These are phyloP conservation scores for Bipolaris oryzae DNA, from an alignment of 2,329 filamentous ascomycete species.

Conservation along the genomic window DNA sequence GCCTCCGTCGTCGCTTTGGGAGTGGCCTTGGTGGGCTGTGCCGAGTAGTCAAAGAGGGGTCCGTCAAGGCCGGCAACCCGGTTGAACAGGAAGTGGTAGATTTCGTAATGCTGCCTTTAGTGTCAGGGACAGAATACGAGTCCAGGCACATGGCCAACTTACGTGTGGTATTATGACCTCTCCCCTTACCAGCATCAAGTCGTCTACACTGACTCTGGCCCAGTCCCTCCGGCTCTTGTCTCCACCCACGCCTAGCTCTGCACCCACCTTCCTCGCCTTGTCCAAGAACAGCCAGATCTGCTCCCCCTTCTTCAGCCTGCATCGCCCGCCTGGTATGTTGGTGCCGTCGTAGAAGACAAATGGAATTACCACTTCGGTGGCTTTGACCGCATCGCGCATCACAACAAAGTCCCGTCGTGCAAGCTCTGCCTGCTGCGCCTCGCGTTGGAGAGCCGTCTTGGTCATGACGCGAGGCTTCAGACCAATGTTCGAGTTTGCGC, in stretches of 20 bases:
- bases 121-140: conserved; percentile 16
- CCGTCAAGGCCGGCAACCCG: conserved; percentile 76
- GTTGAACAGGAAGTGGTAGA: conserved; percentile 96
- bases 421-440: conserved; percentile 76
- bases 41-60: conserved; percentile 77
- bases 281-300: conserved; percentile 92
- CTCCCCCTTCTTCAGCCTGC: conserved; percentile 91
- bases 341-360: conserved; percentile 98
- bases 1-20: conserved; percentile 28
- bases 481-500: conserved; percentile 65
- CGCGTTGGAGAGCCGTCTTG: conserved; percentile 76
- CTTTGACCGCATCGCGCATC: conserved; percentile 85
- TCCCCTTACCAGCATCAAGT: conserved; percentile 89
- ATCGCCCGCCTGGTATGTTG: conserved; percentile 82
- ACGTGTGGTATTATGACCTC: conserved; percentile 94
- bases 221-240: conserved; percentile 77
- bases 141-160: conserved; percentile 35
- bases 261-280: conserved; percentile 86
- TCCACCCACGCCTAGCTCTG: conserved; percentile 75
- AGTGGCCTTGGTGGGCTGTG: conserved; percentile 54
- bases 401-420: conserved; percentile 79
- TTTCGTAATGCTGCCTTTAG: conserved; percentile 80
- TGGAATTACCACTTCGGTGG: conserved; percentile 85
- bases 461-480: conserved; percentile 72
- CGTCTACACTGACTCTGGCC: conserved; percentile 93